Conservation (phyloP, 129 eudicot species). For the Flaveria bidentis region DNA sequence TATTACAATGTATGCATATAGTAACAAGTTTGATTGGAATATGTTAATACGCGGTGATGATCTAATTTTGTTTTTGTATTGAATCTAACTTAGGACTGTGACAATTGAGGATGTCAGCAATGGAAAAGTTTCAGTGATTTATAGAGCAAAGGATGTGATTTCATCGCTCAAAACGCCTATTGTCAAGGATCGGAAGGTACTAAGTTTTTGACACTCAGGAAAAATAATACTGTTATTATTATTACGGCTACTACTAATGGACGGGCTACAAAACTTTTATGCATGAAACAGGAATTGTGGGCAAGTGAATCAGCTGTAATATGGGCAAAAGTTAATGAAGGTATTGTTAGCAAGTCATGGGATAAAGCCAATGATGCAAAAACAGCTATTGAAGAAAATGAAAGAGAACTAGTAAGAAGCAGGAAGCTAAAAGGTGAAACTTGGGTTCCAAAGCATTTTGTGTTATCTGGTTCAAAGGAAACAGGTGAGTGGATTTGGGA, state of each 20-base stretch:
- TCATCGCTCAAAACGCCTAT: constrained; percentile 63
- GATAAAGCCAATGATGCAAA: constrained; percentile 78
- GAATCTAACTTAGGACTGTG: constrained; percentile 49
- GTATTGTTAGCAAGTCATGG: constrained; percentile 65
- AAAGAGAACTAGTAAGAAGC: constrained; percentile 52
- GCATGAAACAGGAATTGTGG: constrained; percentile 45
- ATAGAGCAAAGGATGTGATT: constrained; percentile 67
- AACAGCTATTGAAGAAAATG: constrained; percentile 52
- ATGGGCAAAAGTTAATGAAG: constrained; percentile 74
- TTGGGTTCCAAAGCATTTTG: constrained; percentile 75
- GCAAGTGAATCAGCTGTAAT: constrained; percentile 71
- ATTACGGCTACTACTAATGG: too few species aligned
- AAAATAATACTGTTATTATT: neutral
- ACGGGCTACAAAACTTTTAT: neutral
- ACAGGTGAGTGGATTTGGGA: constrained; percentile 57
- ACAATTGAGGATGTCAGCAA: constrained; percentile 49
- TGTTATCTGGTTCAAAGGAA: constrained; percentile 46
- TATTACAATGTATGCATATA: neutral
- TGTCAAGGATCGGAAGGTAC: constrained; percentile 68
- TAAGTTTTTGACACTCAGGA: neutral
- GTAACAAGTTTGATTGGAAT: neutral
- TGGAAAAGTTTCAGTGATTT: constrained; percentile 53
- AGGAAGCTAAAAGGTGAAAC: constrained; percentile 46
- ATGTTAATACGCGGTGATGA: neutral
- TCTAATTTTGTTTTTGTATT: neutral